Base-by-base conservation (phyloP, 495 filamentous ascomycete species). In the Gamarada debralockiae region DNA sequence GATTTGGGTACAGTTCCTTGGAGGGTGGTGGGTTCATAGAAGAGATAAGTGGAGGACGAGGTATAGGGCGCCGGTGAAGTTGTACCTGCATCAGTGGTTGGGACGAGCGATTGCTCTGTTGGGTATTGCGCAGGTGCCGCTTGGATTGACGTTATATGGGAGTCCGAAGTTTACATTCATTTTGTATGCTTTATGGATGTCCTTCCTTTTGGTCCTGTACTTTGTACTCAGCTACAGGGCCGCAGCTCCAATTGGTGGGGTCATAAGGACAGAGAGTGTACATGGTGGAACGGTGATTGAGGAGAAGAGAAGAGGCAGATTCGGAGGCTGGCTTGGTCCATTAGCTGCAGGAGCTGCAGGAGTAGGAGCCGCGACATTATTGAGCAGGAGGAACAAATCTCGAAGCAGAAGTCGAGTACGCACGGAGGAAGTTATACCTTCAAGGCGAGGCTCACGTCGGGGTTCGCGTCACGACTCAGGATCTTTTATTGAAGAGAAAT, bases 61-160 rank as follows among this genome's bases (percentile, higher is more conserved):
- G 12, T 68, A 76, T 39, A 69, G 73, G 42, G 65, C 65, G 33
- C 74, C 75, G 46, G 66, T 84, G 9, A 89, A 87, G 3, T 65
- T 92, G 55, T 86, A 90, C 67, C 75, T 96, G 38, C 93, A 98
- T 68, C 85, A 90, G 58, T 96, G 92, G 90, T 64, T 90, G 39
- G 93, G 93, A 29, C 78, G 90, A 27, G 70, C 71, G 0, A 79
- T 92, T 45, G 84, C 84, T 8, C 65, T 97, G 24, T 71, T 98
- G 4, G 93, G 87, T 4, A 78, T 98, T 47, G 78, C 86, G 7
- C 95, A 98, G 65, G 83, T 97, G 22, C 88, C 92, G 1, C 72
- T 97, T 1, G 93, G 93, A 0, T 76, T 98, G 44, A 92, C 90
- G 3, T 76, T 98, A 10, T 98, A 97, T 61, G 93, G 93, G 14